A percentile compares a stretch with the other conserved stretches of the same genome.
phyloP scores from a whole-genome alignment of 1,139 yeast genomes.

The Pichia sp. region DNA sequence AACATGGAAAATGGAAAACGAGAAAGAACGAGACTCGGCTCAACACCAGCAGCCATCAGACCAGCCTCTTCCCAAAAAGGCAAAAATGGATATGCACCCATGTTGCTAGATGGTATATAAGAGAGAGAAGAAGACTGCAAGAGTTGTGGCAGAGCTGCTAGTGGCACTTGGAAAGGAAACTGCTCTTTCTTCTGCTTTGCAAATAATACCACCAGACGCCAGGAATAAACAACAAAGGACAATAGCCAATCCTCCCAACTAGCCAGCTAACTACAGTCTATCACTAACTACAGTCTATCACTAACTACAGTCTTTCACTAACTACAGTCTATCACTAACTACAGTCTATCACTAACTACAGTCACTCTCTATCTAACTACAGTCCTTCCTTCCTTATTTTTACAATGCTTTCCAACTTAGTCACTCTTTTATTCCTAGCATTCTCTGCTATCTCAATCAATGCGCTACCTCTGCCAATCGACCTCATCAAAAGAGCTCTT shows the following conservation, averaged over 20 bases:
- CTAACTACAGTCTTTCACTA: background rate
- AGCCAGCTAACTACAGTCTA: background rate
- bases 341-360: no score
- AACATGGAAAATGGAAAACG: background rate
- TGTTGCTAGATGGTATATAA: no score
- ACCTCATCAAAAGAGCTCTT: constrained; percentile 22
- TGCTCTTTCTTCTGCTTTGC: no score
- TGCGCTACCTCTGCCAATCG: constrained; percentile 33
- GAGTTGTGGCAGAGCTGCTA: no score
- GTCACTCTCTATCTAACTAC: background rate
- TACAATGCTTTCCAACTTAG: constrained; percentile 4
- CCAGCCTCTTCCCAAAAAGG: background rate
- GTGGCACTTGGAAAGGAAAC: no score
- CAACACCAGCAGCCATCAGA: background rate
- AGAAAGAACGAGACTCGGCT: background rate
- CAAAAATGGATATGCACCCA: background rate
- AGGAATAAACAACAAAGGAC: no score
- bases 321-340: background rate
- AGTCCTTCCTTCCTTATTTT: no score
- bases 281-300: no score
- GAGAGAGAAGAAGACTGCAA: no score
- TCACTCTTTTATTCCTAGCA: constrained; percentile 3
- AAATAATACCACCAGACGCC: no score
- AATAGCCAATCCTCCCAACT: no score
- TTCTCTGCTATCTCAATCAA: constrained; percentile 19